Conservation (phyloP, 2,329 filamentous ascomycete species). For the Verruconis gallopava region DNA sequence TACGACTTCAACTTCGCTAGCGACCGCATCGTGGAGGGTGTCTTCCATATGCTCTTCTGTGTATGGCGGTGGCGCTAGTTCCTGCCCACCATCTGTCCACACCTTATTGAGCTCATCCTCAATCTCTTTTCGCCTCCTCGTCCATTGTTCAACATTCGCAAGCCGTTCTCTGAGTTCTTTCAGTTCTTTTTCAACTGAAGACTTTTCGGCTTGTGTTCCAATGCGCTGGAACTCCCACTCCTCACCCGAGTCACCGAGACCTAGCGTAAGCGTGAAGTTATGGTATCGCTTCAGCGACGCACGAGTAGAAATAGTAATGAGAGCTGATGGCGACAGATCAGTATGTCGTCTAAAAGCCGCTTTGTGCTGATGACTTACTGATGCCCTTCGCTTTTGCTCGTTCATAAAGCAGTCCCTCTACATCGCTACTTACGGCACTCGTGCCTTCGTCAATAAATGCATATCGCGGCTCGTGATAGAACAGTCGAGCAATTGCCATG, state of each 20-base stretch:
- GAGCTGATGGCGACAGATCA: conserved; percentile 35
- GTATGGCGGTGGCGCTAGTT: conserved; percentile 26
- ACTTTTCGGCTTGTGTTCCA: conserved; percentile 84
- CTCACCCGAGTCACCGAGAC: conserved; percentile 65
- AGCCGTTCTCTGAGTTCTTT: conserved; percentile 70
- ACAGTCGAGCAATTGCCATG: conserved; percentile 75
- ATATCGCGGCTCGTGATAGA: conserved; percentile 92
- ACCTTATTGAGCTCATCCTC: conserved; percentile 63
- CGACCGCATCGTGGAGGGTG: too few species aligned
- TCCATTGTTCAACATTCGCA: conserved; percentile 73
- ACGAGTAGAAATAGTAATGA: conserved; percentile 92
- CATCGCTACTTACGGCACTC: conserved; percentile 83
- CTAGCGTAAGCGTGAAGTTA: conserved; percentile 77
- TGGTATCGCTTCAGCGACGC: conserved; percentile 94
- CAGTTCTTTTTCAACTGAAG: conserved; percentile 83
- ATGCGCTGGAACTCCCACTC: conserved; percentile 91
- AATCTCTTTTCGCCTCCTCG: conserved; percentile 63
- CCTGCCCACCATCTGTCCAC: conserved; percentile 38
- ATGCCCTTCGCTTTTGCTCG: conserved; percentile 86
- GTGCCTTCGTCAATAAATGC: conserved; percentile 94
- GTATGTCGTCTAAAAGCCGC: not conserved
- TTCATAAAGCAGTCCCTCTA: conserved; percentile 89
- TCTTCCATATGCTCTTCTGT: too few species aligned
- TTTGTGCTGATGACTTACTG: conserved; percentile 47
- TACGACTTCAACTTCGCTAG: not conserved